Evolutionary conservation across 1,284 basidiomycete genomes (phyloP), one percentile per base, ranked within the genome.

Genomic region (Melampsora occidentalis): DNA sequence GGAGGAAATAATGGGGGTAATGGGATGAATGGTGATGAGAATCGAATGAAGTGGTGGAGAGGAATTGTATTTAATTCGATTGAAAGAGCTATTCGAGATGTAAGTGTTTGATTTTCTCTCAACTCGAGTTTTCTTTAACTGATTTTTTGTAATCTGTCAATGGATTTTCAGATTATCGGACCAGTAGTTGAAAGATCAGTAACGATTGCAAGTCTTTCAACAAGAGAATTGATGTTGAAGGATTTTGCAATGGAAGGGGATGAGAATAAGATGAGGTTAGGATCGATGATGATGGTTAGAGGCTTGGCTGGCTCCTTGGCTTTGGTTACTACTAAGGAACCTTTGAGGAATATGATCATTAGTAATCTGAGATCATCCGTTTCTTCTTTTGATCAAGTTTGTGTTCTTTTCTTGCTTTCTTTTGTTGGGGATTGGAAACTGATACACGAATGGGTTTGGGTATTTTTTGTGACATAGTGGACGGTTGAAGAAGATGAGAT

Each of bases 161-260:
- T 28, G 18, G 18, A 25, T 14, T 65, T 35, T 20, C 20, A 73
- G 89, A 98, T 99, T 80, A 96, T 99, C 80, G 86, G 95, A 20
- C 97, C 97, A 4, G 96, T 99, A 66, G 96, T 99, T 22, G 97
- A 99, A 83, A 89, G 97, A 77, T 97, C 94, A n/a, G 97, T 98
- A 61, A 99, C 97, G 1, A 99, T 99, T 80, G 97, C 97, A 9
- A 93, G 94, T 42, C 97, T 99, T 80, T 99, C 97, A 25, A 97
- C 96, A 20, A 88, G 94, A 57, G 97, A 99, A 83, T 87, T 99
- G 10, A 93, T 97, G 39, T 88, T 90, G 77, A 99, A 99, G 85
- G 97, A 99, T 84, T 99, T 97, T 81, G 94, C 93, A 2, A 94
- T 93, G 79, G 97, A 99, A 80, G 86, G 90, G 22, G 94, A 93